Base-by-base conservation (phyloP, 1,139 yeast species). In the Blastobotrys illinoisensis region DNA sequence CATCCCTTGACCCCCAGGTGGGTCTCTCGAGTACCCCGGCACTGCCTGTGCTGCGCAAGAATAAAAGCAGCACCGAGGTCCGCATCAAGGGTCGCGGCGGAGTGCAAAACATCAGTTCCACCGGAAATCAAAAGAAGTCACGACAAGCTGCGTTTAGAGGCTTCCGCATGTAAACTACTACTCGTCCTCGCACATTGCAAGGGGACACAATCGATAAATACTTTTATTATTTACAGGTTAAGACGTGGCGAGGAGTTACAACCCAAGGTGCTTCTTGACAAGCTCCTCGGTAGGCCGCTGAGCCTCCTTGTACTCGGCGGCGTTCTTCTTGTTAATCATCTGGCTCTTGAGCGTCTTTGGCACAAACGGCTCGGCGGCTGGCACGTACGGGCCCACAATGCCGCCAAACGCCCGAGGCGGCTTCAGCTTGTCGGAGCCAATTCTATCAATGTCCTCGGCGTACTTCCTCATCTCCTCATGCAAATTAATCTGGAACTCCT, bases 321-420 rank as follows among this genome's bases (percentile, higher is more conserved):
- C 50, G 45, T 57, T 56, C 49, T 56, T 63, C 59, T 61, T 60
- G 54, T 58, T 64, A 19, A 50, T 54, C 62, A 59, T 56, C 54
- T 57, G 62, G 40, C 59, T 54, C 23, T 61, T 63, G 57, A 52
- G 71, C 71, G 71, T 74, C 60, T 76, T 78, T 47, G 93, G 82
- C 44, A 89, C 79, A 67, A 86, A 90, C 23, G 86, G 85, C 67
- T 83, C 79, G 7, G 95, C 86, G 13, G 76, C 73, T 58, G 82
- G 81, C 51, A 79, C 81, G 58, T 86, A 83, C 50, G 85, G 86
- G 48, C 87, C 86, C 60, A 86, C 79, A 56, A 86, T 78, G 45
- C 97, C 97, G 52, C 80, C 90, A 66, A 85, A 89, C 0, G 90
- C 86, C 36, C 78, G 79, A 48, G 83, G 78, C 9, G 93, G 91